Conservation (phyloP, 371 early-diverging fungal genomes). For the Mycotypha africana region DNA sequence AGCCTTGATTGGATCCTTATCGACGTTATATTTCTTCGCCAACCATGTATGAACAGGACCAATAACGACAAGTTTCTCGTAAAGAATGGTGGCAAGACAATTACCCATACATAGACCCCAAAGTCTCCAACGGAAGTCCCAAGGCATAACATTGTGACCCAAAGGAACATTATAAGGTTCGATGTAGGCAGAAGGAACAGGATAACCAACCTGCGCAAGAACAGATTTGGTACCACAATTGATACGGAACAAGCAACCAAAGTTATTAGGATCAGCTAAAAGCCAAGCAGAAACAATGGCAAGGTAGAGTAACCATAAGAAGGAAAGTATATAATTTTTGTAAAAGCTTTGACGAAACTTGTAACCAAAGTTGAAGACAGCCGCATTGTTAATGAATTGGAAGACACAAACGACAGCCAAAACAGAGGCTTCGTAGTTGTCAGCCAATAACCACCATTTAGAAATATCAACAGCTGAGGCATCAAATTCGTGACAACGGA, state of each 20-base stretch:
- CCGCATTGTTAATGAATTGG: constrained; percentile 60
- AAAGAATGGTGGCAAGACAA: constrained; percentile 17
- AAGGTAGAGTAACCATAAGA: constrained; percentile 47
- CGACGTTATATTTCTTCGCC: constrained; percentile 24
- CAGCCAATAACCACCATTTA: constrained; percentile 74
- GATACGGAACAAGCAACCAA: constrained; percentile 64
- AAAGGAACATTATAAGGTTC: constrained; percentile 48
- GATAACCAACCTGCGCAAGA: constrained; percentile 38
- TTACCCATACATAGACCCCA: constrained; percentile 41
- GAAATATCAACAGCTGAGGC: constrained; percentile 51
- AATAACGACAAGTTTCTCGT: constrained; percentile 24
- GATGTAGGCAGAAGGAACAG: constrained; percentile 34
- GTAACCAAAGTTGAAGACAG: constrained; percentile 62
- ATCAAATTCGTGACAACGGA: constrained; percentile 69
- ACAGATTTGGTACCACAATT: constrained; percentile 62
- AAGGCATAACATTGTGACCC: constrained; percentile 72
- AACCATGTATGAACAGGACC: constrained; percentile 33
- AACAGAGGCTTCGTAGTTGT: constrained; percentile 64
- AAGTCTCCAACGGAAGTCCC: constrained; percentile 51
- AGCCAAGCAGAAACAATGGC: constrained; percentile 49
- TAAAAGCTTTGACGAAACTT: constrained; percentile 57
- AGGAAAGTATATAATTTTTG: constrained; percentile 50
- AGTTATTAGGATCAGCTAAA: constrained; percentile 60
- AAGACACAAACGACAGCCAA: constrained; percentile 54
- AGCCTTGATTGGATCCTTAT: no score